Evolutionary conservation across 129 eudicot species (phyloP), one percentile per base, ranked within the genome.

Genomic region (Logfia minima): DNA sequence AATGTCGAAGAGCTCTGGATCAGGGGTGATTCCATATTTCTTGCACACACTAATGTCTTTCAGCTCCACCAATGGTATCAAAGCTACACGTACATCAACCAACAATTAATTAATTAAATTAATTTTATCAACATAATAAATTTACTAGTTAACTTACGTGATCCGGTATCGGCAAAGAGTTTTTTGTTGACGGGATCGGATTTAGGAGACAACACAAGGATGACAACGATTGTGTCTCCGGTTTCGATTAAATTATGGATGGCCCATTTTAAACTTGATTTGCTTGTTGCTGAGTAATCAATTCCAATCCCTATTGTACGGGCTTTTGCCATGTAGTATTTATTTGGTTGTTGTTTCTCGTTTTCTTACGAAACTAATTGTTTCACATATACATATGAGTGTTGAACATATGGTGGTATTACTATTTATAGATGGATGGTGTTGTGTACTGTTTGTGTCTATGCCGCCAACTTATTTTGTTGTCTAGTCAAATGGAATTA

Each of bases 271-370:
- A 91, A 80, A 3, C 90, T 90, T 64, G 56, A 61, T 82, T 89
- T 89, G 90, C 97, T 92, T 48, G 96, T 85, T 60, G 83, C 34
- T 45, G 97, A 92, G 79, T 92, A 89, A 68, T 92, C 97, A 87
- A 92, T 84, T 28, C 81, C 97, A 19, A 89, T 84, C 31, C 96
- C 97, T 6, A 92, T 82, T 5, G 71, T 77, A 59, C 97, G 92
- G 24, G 82, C 82, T 26, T 76, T 87, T 1, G 76, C 90, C 92
- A 92, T 88, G 35, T 31, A 31, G 35, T 31, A 31, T 3, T 31
- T 31, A 31, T 31, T 31, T 31, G 35, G 35, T 32, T 32, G 35
- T 32, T 32, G 35, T 32, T 32, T 32, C 35, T 32, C 35, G 35
- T 32, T 32, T 32, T 32, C 35, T 32, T 32, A 32, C 35, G 35